These are phyloP conservation scores for Ilyonectria destructans DNA, from an alignment of 2,329 filamentous ascomycete genomes.

Conservation along the genomic window DNA sequence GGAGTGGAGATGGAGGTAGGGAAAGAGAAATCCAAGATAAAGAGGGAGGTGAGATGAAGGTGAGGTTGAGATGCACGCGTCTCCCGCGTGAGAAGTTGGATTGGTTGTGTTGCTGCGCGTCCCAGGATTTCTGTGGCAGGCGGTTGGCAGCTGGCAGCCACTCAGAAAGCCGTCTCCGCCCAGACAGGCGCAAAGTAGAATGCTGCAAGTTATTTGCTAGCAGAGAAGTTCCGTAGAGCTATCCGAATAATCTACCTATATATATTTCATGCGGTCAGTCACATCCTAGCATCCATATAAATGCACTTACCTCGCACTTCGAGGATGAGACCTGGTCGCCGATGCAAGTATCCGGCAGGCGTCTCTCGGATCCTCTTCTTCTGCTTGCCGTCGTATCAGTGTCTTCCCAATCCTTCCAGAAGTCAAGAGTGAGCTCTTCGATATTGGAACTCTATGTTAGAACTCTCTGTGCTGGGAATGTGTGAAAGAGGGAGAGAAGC, in stretches of 20 bases:
- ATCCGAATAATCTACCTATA: neutral
- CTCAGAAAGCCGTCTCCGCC: neutral
- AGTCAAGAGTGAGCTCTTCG: neutral
- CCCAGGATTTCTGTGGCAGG: neutral
- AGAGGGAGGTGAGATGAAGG: constrained; percentile 13
- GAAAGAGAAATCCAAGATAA: neutral
- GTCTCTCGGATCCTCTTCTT: neutral
- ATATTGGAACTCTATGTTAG: neutral
- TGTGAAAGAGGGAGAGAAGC: neutral
- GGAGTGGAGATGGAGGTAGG: neutral
- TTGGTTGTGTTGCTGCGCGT: neutral
- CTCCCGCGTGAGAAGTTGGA: neutral
- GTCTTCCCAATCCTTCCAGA: neutral
- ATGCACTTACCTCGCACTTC: neutral
- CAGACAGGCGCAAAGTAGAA: neutral
- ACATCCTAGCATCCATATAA: neutral
- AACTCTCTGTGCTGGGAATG: neutral
- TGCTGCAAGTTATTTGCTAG: neutral
- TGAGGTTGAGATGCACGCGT: constrained; percentile 8
- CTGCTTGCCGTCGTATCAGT: too few relatives aligned
- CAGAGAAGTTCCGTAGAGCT: neutral
- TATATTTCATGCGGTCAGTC: neutral
- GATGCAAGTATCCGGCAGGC: neutral
- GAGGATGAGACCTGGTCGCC: neutral
- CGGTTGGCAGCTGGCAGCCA: constrained; percentile 34